Base-by-base conservation (phyloP, 1,284 basidiomycete genomes). In the Xerocomus cyaneibrunnescens region DNA sequence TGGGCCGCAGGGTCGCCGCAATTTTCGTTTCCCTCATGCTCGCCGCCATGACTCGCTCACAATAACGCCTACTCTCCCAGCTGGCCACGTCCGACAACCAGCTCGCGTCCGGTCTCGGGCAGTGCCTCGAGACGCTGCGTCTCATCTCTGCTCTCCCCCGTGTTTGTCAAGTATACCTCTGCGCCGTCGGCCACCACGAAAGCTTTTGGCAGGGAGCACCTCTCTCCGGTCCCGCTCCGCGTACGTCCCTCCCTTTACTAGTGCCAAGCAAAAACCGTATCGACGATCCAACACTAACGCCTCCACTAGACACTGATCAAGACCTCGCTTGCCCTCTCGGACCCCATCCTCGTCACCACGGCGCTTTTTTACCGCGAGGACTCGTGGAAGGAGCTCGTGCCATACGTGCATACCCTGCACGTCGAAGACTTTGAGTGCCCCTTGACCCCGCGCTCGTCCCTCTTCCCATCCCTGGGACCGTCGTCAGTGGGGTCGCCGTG, bases 311-410 rank as follows among this genome's bases (percentile, higher is more conserved):
- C 57, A 1, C 38, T 65, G 31, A 51, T 69, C 52, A 70, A 63
- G 25, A 39, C 56, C 1, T 68, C 68, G 0, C 30, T 67, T 21
- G 19, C 50, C 19, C 54, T 70, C 38, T 17, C 59, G 0, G 59
- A 65, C 21, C 54, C 54, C 39, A 17, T 66, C 22, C 56, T 40
- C 19, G 23, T 69, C 23, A 37, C 52, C 25, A 47, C 57, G 7
- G 68, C 67, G 6, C 27, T 55, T 31, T 67, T 67, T 37, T 67
- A 62, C 42, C 52, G 64, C 38, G 68, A 67, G 17, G 64, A 63
- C 37, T 70, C 68, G 35, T 67, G 65, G 68, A 65, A 60, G 14
- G 65, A 70, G 28, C 64, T 70, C 22, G 65, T 43, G 0, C 67
- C 65, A 31, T 65, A 69, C 27, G 49, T 70, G 12, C 66, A 70